phyloP scores from a whole-genome alignment of 768 basidiomycete genomes.

The Tylopilus balloui region DNA sequence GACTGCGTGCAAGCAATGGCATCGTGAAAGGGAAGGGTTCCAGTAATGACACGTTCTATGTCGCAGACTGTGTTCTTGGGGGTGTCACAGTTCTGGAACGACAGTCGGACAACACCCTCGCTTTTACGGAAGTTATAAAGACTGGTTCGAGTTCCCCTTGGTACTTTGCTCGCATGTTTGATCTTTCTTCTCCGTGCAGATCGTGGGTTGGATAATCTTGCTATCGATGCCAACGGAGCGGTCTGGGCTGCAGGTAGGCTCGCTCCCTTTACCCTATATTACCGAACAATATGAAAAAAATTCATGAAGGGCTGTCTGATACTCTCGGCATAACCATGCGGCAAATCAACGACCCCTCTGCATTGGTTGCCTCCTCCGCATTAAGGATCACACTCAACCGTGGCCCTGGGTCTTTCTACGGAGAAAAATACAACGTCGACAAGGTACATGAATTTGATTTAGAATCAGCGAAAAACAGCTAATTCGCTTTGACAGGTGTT shows the following conservation, averaged over 20 bases:
- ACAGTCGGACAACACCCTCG: conserved; percentile 55
- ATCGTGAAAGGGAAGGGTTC: conserved; percentile 42
- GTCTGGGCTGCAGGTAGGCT: conserved; percentile 58
- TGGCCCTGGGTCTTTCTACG: conserved; percentile 48
- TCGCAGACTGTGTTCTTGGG: conserved; percentile 44
- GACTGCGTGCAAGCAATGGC: conserved; percentile 57
- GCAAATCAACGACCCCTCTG: conserved; percentile 42
- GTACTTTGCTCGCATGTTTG: not conserved
- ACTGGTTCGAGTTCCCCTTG: conserved; percentile 39
- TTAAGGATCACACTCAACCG: conserved; percentile 51
- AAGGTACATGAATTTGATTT: conserved; percentile 39
- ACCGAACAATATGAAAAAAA: not conserved
- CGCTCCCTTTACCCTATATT: not conserved
- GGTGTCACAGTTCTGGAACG: conserved; percentile 50
- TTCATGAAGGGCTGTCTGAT: conserved; percentile 40
- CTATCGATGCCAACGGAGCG: conserved; percentile 53
- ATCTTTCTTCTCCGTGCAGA: conserved; percentile 32
- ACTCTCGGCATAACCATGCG: conserved; percentile 30
- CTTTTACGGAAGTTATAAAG: conserved; percentile 47
- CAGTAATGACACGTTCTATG: conserved; percentile 60
- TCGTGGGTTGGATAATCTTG: conserved; percentile 55
- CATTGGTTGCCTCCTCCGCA: conserved; percentile 44
- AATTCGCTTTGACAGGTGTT: conserved; percentile 44
- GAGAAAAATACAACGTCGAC: conserved; percentile 54
- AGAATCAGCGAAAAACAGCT: not conserved